These are phyloP conservation scores for Solioccasus polychromus DNA, from an alignment of 768 basidiomycete genomes.

Conservation along the genomic window DNA sequence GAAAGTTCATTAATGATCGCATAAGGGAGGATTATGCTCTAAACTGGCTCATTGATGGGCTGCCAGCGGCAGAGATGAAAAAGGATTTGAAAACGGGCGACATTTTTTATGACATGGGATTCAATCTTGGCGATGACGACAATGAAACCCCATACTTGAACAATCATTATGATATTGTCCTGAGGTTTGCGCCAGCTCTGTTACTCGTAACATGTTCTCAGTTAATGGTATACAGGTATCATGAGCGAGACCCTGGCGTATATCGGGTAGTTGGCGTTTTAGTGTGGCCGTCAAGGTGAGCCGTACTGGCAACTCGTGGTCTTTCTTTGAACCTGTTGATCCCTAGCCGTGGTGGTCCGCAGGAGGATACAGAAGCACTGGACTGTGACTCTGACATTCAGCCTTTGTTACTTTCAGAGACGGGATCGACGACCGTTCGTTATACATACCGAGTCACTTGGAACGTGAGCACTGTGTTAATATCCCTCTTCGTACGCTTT, in stretches of 20 bases:
- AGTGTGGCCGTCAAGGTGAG: conserved; percentile 66
- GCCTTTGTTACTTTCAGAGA: conserved; percentile 63
- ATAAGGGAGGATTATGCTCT: conserved; percentile 90
- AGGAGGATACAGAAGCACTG: conserved; percentile 37
- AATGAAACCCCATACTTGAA: conserved; percentile 69
- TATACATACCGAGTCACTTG: conserved; percentile 90
- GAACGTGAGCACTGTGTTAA: conserved; percentile 52
- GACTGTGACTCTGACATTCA: conserved; percentile 50
- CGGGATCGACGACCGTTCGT: conserved; percentile 56
- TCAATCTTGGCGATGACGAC: conserved; percentile 82
- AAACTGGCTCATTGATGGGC: conserved; percentile 93
- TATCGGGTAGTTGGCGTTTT: conserved; percentile 90
- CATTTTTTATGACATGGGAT: conserved; percentile 89
- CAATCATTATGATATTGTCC: conserved; percentile 89
- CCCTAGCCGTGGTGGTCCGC: conserved; percentile 60
- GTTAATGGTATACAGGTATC: conserved; percentile 57
- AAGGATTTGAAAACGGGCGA: conserved; percentile 75
- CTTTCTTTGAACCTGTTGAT: conserved; percentile 3
- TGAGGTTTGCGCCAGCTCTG: conserved; percentile 47
- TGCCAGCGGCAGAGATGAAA: conserved; percentile 94
- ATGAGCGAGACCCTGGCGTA: conserved; percentile 62
- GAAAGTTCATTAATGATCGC: conserved; percentile 87
- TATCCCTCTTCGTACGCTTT: background rate
- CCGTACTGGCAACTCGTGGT: background rate
- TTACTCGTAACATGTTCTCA: conserved; percentile 7